Conservation (phyloP, 495 filamentous ascomycete species). For the Aspergillus avenaceus region DNA sequence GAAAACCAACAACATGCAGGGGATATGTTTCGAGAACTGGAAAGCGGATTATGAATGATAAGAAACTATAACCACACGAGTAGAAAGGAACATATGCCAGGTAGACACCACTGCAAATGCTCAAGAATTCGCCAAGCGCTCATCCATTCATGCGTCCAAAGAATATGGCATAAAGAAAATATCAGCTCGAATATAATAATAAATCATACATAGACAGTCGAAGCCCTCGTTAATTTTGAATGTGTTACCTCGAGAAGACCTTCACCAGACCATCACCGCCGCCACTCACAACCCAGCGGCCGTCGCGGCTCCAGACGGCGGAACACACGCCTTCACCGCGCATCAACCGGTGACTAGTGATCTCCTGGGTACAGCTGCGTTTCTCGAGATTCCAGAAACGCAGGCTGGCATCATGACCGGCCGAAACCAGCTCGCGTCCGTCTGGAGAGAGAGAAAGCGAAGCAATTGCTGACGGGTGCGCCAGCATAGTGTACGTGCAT, state of each 20-base stretch:
- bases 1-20: background rate
- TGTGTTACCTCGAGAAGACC: conserved; percentile 70
- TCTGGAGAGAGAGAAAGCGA: conserved; percentile 86
- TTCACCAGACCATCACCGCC: conserved; percentile 97
- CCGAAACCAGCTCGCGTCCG: conserved; percentile 89
- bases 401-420: conserved; percentile 89
- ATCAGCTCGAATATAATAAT: conserved; percentile 20
- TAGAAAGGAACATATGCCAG: conserved; percentile 38
- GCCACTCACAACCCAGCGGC: conserved; percentile 87
- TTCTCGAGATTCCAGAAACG: conserved; percentile 99
- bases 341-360: conserved; percentile 87
- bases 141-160: conserved; percentile 42
- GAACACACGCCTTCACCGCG: conserved; percentile 89
- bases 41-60: conserved; percentile 25
- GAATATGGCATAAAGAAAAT: conserved; percentile 23
- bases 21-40: conserved; percentile 9
- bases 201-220: conserved; percentile 36
- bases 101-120: conserved; percentile 44
- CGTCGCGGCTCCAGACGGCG: conserved; percentile 92
- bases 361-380: conserved; percentile 86
- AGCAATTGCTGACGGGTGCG: conserved; percentile 88
- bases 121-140: conserved; percentile 41
- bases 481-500: conserved; percentile 98
- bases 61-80: conserved; percentile 26
- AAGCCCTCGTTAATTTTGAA: conserved; percentile 46